phyloP scores from a whole-genome alignment of 768 basidiomycete genomes.

The Rhizopogon vesiculosus region DNA sequence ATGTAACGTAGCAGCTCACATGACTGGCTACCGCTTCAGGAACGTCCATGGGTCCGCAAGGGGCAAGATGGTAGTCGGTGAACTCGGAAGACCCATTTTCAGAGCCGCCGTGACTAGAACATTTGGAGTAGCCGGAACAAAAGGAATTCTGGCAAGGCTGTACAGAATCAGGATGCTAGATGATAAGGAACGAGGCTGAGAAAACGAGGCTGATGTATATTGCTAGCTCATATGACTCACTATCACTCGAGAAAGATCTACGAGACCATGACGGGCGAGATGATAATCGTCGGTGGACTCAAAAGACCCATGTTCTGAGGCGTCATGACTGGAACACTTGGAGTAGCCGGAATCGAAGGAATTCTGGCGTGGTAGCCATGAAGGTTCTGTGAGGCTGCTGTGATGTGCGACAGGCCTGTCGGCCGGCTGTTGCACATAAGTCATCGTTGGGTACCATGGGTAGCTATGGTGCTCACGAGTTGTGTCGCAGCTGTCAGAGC shows the following conservation, averaged over 20 bases:
- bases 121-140: not conserved
- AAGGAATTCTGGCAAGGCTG: not conserved
- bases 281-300: not conserved
- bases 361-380: not conserved
- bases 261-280: not conserved
- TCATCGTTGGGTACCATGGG: not conserved
- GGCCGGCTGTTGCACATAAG: not conserved
- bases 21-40: not conserved
- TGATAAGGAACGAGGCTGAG: not conserved
- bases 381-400: not conserved
- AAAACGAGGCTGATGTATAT: not conserved
- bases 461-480: not conserved
- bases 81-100: not conserved
- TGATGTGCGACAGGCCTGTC: not conserved
- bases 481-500: constrained; percentile 2
- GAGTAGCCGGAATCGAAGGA: not conserved
- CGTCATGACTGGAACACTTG: not conserved
- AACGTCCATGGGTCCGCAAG: not conserved
- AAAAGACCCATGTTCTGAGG: not conserved
- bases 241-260: not conserved
- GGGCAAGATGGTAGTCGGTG: not conserved
- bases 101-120: not conserved
- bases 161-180: not conserved
- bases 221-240: not conserved
- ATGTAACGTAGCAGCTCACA: not conserved